Base-by-base conservation (phyloP, 257 asterid species). In the Handroanthus guayacan region DNA sequence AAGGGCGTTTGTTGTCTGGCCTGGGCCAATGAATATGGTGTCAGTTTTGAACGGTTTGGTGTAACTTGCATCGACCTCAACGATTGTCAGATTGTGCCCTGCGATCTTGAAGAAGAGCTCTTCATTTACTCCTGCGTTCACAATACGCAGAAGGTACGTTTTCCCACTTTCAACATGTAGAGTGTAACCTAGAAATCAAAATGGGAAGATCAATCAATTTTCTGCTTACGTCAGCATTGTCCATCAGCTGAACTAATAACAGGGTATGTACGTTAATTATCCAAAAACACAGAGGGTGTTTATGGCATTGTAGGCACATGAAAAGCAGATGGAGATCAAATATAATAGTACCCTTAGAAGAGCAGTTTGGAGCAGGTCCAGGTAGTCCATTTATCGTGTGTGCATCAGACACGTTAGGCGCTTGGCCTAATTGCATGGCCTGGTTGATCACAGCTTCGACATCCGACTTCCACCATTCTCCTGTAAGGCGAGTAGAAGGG, bases 381-480 rank as follows among this genome's bases (percentile, higher is more conserved):
- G 97, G 86, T 52, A 64, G 86, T 13, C 97, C 94, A 20, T 89
- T 89, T 20, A 91, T 89, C 0, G 98, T 93, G 79, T 89, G 86
- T 45, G 98, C 93, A 83, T 93, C 94, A 1, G 98, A 93, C 18
- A 89, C 91, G 17, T 88, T 86, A 31, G 96, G 94, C 12, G 94
- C 85, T 77, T 50, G 50, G 9, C 98, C 98, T 14, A 82, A 80
- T 37, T 71, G 57, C 87, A 72, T 79, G 5, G 94, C 96, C 43
- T 68, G 75, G 73, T 86, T 79, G 69, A 93, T 62, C 55, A 93
- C 89, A 14, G 70, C 74, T 77, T 93, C 97, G 61, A 93, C 94
- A 69, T 93, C 97, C 37, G 92, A 77, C 18, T 91, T 93, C 98
- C 98, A 91, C 97, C 97, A 93, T 72, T 93, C 98, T 31, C 96